A percentile compares a stretch with the other conserved stretches of the same genome.
phyloP scores from a whole-genome alignment of 176 grass and related monocot species.

The Oryza meyeriana region DNA sequence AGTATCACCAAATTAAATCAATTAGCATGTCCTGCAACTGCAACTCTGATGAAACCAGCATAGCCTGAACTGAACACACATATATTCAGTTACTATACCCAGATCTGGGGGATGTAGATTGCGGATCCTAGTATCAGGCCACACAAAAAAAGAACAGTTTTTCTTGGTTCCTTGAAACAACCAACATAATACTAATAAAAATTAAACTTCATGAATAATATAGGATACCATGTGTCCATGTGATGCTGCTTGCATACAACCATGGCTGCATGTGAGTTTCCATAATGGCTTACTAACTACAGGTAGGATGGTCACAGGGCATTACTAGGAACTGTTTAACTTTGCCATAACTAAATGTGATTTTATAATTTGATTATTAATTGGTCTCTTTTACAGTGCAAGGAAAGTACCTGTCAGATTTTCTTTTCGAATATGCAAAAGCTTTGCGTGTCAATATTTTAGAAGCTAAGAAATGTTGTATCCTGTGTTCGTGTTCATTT shows the following conservation, averaged over 20 bases:
- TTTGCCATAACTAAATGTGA: neutral
- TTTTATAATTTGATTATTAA: neutral
- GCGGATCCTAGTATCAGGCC: neutral
- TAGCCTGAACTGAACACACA: neutral
- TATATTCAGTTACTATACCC: neutral
- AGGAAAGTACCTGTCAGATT: neutral
- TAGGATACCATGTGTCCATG: constrained; percentile 4
- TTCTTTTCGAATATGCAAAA: no score
- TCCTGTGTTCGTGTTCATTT: neutral
- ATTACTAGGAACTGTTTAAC: neutral
- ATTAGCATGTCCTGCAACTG: neutral
- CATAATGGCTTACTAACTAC: neutral
- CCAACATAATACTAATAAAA: neutral
- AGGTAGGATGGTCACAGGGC: neutral
- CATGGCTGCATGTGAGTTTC: constrained; percentile 14
- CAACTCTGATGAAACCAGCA: neutral
- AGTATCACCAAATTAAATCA: neutral
- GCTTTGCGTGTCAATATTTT: neutral
- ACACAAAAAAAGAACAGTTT: neutral
- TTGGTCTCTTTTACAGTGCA: neutral
- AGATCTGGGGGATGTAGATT: neutral
- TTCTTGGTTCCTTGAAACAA: neutral
- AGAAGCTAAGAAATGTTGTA: neutral
- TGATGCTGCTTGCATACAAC: neutral
- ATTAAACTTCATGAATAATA: neutral